Percentiles rank a stretch among this genome's conserved stretches.
phyloP scores from a whole-genome alignment of 441 rosid genomes.

The Lepidium campestre region DNA sequence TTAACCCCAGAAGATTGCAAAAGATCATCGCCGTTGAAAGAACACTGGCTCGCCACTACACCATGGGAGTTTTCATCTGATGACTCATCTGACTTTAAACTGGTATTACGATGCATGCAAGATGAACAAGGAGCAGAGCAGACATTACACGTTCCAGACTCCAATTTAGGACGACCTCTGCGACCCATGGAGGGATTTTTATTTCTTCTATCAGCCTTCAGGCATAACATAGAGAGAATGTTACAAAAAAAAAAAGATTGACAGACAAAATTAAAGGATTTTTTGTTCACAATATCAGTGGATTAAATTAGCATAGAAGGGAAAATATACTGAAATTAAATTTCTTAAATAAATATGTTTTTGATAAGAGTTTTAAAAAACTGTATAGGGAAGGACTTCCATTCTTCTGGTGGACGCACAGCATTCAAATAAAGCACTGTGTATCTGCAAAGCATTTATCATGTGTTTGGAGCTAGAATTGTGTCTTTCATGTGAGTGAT shows the following conservation, averaged over 20 bases:
- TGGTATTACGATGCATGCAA: constrained; percentile 71
- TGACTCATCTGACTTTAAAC: constrained; percentile 46
- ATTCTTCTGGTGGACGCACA: neutral
- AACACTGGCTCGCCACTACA: constrained; percentile 48
- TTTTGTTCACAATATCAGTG: neutral
- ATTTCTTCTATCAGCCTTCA: constrained; percentile 33
- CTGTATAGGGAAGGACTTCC: neutral
- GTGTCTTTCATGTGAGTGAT: neutral
- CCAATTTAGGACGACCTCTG: constrained; percentile 35
- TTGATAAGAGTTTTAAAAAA: neutral
- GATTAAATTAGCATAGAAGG: neutral
- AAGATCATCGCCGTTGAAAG: constrained; percentile 44
- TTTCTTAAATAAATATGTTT: neutral
- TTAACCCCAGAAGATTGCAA: constrained; percentile 24
- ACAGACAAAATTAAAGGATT: neutral
- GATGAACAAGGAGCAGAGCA: constrained; percentile 85
- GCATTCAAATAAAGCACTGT: neutral
- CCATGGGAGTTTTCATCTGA: constrained; percentile 60
- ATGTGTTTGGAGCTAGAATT: neutral
- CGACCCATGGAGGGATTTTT: constrained; percentile 44
- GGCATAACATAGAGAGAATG: neutral
- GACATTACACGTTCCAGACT: constrained; percentile 74
- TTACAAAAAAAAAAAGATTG: neutral
- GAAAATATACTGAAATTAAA: too few relatives aligned
- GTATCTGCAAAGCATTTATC: neutral